These are phyloP conservation scores for Candida boleticola DNA, from an alignment of 805 yeast genomes.

Conservation along the genomic window DNA sequence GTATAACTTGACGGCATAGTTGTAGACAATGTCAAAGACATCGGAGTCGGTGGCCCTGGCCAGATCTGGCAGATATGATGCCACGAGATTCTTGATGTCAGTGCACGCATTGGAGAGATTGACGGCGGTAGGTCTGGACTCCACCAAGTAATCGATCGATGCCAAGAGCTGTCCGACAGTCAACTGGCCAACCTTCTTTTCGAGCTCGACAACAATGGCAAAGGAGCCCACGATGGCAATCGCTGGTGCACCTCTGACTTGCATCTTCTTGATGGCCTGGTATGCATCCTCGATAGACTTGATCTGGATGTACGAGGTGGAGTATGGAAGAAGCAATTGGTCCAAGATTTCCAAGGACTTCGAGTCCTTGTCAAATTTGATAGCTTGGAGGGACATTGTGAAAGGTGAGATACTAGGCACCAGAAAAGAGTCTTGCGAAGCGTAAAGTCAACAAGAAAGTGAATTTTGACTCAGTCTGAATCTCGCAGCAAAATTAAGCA, in stretches of 20 bases:
- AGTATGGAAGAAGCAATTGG: constrained; percentile 80
- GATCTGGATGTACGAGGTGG: constrained; percentile 65
- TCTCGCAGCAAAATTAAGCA: not conserved
- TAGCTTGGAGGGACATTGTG: constrained; percentile 50
- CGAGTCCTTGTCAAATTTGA: constrained; percentile 52
- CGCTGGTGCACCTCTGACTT: constrained; percentile 98
- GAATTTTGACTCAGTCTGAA: no score
- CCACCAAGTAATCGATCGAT: constrained; percentile 62
- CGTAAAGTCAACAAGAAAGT: no score
- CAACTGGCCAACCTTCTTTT: constrained; percentile 18
- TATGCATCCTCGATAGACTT: constrained; percentile 70
- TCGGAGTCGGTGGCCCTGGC: constrained; percentile 9
- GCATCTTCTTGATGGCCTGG: constrained; percentile 84
- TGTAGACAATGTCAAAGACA: constrained; percentile 31
- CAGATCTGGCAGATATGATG: no score
- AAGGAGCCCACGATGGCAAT: constrained; percentile 93
- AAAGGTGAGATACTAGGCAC: not conserved
- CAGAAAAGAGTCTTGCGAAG: not conserved
- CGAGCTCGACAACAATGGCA: constrained; percentile 72
- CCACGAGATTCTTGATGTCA: constrained; percentile 41
- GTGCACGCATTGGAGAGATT: constrained; percentile 76
- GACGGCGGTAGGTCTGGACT: constrained; percentile 94
- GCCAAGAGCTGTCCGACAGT: constrained; percentile 35
- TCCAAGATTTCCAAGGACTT: constrained; percentile 63
- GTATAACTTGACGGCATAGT: constrained; percentile 55